Evolutionary conservation across 2,329 filamentous ascomycete genomes (phyloP).

Genomic region (Drechslerella dactyloides): DNA sequence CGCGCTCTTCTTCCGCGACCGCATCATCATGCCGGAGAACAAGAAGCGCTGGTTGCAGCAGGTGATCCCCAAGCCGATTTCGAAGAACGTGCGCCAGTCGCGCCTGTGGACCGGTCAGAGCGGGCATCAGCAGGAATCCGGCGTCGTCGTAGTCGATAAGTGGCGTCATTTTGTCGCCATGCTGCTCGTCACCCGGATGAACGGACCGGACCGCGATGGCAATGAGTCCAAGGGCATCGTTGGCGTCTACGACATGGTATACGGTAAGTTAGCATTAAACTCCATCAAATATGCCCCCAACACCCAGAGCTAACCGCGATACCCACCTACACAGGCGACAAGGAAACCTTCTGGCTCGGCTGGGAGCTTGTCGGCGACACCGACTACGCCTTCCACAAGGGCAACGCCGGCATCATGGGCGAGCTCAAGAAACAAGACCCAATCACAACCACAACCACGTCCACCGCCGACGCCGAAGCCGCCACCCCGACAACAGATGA

Average conservation of each 20-base stretch:
- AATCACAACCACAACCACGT: slow-evolving; percentile 26
- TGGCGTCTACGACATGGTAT: slow-evolving; percentile 62
- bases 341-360: slow-evolving; percentile 63
- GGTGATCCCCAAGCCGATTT: slow-evolving; percentile 60
- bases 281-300: neutral
- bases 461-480: slow-evolving; percentile 18
- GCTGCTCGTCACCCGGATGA: slow-evolving; percentile 59
- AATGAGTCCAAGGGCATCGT: slow-evolving; percentile 56
- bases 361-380: slow-evolving; percentile 61
- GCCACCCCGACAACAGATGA: slow-evolving; percentile 18
- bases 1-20: slow-evolving; percentile 62
- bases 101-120: slow-evolving; percentile 58
- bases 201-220: slow-evolving; percentile 61
- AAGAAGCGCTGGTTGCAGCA: slow-evolving; percentile 59
- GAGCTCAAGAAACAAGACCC: slow-evolving; percentile 52
- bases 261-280: slow-evolving; percentile 56
- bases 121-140: slow-evolving; percentile 60
- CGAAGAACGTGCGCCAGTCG: slow-evolving; percentile 58
- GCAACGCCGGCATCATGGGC: slow-evolving; percentile 58
- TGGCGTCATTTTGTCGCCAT: slow-evolving; percentile 61
- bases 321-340: slow-evolving; percentile 58
- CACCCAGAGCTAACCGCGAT: neutral
- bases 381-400: slow-evolving; percentile 60
- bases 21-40: slow-evolving; percentile 59
- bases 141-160: slow-evolving; percentile 62